A percentile compares a stretch with the other conserved stretches of the same genome.
Evolutionary conservation across 805 yeast species (phyloP).

Genomic region (Cyberlindnera xishuangbannaensis): DNA sequence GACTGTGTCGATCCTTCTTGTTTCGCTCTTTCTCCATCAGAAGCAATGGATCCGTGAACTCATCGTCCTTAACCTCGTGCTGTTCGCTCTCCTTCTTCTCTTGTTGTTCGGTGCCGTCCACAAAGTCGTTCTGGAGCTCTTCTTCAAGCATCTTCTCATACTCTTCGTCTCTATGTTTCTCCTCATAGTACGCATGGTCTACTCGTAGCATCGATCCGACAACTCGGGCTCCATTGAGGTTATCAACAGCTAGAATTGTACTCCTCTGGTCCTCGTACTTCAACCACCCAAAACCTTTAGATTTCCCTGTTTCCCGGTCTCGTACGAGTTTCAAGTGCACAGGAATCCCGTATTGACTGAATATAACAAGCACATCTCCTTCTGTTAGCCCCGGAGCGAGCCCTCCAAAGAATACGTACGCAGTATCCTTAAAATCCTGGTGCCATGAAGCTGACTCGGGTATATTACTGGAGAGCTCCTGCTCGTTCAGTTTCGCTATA

Average conservation of each 20-base stretch:
- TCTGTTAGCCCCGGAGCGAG: slow-evolving; percentile 62
- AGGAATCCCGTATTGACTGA: slow-evolving; percentile 88
- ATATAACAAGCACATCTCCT: slow-evolving; percentile 68
- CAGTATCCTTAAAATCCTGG: slow-evolving; percentile 68
- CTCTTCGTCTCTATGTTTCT: slow-evolving; percentile 45
- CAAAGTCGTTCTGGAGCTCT: slow-evolving; percentile 29
- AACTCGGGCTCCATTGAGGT: slow-evolving; percentile 63
- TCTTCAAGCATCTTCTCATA: slow-evolving; percentile 34
- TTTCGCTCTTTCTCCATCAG: slow-evolving; percentile 10
- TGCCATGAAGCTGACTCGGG: slow-evolving; percentile 81
- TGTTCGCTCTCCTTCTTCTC: slow-evolving; percentile 6
- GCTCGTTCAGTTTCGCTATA: slow-evolving; percentile 54
- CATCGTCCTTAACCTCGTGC: slow-evolving; percentile 11
- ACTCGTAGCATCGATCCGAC: slow-evolving; percentile 51
- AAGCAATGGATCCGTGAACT: slow-evolving; percentile 23
- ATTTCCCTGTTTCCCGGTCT: slow-evolving; percentile 58
- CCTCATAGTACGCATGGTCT: slow-evolving; percentile 64
- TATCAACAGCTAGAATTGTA: slow-evolving; percentile 82
- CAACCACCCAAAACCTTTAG: slow-evolving; percentile 73
- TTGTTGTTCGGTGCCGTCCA: slow-evolving; percentile 8
- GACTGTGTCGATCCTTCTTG: not conserved
- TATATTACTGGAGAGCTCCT: slow-evolving; percentile 58
- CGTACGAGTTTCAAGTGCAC: slow-evolving; percentile 65
- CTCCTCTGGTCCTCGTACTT: slow-evolving; percentile 80
- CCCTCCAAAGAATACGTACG: slow-evolving; percentile 73